phyloP scores from a whole-genome alignment of 2,329 filamentous ascomycete genomes.

The Apiospora phragmitis region DNA sequence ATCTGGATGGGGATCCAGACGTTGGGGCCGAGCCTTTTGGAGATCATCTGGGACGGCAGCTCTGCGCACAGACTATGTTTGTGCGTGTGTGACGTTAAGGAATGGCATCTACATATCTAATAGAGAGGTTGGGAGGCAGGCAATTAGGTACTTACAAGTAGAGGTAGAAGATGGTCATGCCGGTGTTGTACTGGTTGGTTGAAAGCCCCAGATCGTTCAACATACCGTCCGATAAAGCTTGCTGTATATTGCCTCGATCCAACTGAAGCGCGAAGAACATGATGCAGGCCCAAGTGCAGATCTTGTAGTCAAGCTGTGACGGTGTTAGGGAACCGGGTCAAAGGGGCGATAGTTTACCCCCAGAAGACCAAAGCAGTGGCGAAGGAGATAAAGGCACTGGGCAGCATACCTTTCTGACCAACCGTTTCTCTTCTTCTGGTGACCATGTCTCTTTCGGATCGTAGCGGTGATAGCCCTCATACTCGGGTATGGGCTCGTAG shows the following conservation, averaged over 20 bases:
- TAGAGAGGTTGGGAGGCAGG: neutral
- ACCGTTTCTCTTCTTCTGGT: slow-evolving; percentile 14
- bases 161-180: slow-evolving; percentile 17
- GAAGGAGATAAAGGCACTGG: neutral
- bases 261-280: slow-evolving; percentile 56
- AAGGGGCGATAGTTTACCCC: neutral
- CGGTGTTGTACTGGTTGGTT: slow-evolving; percentile 28
- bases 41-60: slow-evolving; percentile 25
- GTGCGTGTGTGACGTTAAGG: neutral
- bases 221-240: slow-evolving; percentile 36
- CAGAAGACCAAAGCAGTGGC: neutral
- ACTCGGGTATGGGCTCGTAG: slow-evolving; percentile 15
- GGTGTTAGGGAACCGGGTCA: neutral
- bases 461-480: slow-evolving; percentile 16
- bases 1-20: slow-evolving; percentile 36
- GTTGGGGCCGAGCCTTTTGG: slow-evolving; percentile 25
- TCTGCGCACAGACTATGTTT: slow-evolving; percentile 21
- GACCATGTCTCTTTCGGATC: slow-evolving; percentile 15
- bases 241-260: slow-evolving; percentile 45
- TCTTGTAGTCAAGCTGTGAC: slow-evolving; percentile 42
- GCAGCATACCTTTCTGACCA: slow-evolving; percentile 14
- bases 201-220: slow-evolving; percentile 32
- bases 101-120: neutral
- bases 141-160: slow-evolving; percentile 10
- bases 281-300: slow-evolving; percentile 52